Percentiles rank a stretch among this genome's conserved stretches.
These are phyloP conservation scores for Filosporella fistucella DNA, from an alignment of 495 filamentous ascomycete genomes.

Conservation along the genomic window DNA sequence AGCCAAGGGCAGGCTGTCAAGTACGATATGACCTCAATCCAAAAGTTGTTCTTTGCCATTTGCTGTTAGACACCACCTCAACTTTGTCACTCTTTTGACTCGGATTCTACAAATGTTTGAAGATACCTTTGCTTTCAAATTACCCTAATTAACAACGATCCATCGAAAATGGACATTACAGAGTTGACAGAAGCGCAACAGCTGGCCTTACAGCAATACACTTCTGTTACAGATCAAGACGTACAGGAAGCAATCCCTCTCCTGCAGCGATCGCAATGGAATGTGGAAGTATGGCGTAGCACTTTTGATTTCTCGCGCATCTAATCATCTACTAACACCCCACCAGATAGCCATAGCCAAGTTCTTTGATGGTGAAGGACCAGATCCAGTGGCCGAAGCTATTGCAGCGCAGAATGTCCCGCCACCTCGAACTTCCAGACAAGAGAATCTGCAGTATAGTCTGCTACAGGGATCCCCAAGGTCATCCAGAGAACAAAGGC, in stretches of 20 bases:
- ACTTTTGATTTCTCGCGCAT: background rate
- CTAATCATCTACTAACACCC: conserved; percentile 16
- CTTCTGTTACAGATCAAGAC: conserved; percentile 80
- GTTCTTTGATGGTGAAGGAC: conserved; percentile 94
- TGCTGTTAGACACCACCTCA: no score
- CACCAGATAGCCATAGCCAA: conserved; percentile 85
- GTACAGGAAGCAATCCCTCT: conserved; percentile 72
- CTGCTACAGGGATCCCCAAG: conserved; percentile 30
- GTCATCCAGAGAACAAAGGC: conserved; percentile 26
- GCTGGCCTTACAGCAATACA: conserved; percentile 80
- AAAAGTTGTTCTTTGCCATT: no score
- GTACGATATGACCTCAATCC: no score
- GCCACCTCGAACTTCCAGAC: conserved; percentile 50
- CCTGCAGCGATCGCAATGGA: conserved; percentile 87
- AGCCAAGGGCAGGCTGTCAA: no score
- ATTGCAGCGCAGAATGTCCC: conserved; percentile 55
- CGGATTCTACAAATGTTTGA: no score
- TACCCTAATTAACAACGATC: no score
- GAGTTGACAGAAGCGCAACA: conserved; percentile 73
- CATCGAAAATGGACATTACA: conserved; percentile 46
- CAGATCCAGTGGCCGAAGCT: conserved; percentile 63
- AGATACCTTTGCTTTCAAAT: no score
- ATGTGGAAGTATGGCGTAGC: conserved; percentile 66
- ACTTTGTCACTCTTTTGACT: no score
- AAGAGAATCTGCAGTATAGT: conserved; percentile 68